Conservation (phyloP, 208 protist genomes). For the Strigomonas culicis region DNA sequence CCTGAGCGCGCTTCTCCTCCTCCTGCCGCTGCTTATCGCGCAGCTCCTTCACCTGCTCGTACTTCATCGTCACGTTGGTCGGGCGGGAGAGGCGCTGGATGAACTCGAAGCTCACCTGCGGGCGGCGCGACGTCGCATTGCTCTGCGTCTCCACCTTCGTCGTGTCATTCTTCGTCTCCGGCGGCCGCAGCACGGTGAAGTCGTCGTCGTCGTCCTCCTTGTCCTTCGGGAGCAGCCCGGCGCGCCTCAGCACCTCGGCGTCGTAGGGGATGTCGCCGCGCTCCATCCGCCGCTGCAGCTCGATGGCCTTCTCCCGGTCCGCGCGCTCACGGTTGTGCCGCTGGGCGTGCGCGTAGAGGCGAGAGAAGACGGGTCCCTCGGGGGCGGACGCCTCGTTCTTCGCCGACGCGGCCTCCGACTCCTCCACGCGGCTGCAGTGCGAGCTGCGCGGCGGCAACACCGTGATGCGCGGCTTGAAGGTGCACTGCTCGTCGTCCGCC, state of each 20-base stretch:
- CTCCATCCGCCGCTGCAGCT: conserved; percentile 24
- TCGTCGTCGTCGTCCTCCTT: conserved; percentile 10
- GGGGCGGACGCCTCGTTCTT: conserved; percentile 4
- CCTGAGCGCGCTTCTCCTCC: conserved; percentile 16
- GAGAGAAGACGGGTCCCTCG: conserved; percentile 28
- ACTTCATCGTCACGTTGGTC: conserved; percentile 24
- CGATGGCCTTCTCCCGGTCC: conserved; percentile 27
- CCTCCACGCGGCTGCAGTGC: conserved; percentile 3
- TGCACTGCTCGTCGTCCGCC: conserved; percentile 24
- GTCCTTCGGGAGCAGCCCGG: too few relatives aligned
- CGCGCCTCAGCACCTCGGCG: conserved; percentile 3
- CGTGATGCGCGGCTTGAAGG: conserved; percentile 35
- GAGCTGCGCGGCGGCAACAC: too few relatives aligned
- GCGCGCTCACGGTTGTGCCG: conserved; percentile 33
- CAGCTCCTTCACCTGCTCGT: conserved; percentile 26
- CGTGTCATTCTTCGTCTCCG: background rate
- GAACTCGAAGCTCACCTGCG: conserved; percentile 22
- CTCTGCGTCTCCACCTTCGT: background rate
- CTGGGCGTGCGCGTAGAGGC: conserved; percentile 60
- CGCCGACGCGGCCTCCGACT: background rate
- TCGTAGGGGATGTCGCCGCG: conserved; percentile 19
- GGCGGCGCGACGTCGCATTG: background rate
- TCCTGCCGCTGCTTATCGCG: conserved; percentile 25
- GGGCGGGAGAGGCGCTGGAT: conserved; percentile 63
- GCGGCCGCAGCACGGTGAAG: background rate